phyloP scores from a whole-genome alignment of 2,329 filamentous ascomycete species.

The Penicillium corylophilum region DNA sequence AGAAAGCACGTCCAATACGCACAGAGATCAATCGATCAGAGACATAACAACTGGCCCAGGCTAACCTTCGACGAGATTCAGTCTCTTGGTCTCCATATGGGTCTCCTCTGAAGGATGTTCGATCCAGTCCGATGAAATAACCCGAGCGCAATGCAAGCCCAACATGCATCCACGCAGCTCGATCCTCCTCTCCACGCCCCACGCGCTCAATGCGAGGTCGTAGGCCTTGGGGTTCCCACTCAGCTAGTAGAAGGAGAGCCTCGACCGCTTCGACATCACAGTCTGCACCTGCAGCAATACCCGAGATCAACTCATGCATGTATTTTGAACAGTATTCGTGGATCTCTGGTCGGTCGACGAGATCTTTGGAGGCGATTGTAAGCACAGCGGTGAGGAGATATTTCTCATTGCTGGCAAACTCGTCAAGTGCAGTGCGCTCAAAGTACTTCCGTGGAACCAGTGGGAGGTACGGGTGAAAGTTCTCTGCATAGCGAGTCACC shows the following conservation, averaged over 20 bases:
- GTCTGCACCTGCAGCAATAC: constrained; percentile 64
- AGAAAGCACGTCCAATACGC: constrained; percentile 69
- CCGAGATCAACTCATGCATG: constrained; percentile 68
- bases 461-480: constrained; percentile 70
- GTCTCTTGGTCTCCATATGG: constrained; percentile 58
- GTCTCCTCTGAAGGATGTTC: constrained; percentile 64
- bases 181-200: constrained; percentile 70
- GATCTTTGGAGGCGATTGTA: constrained; percentile 69
- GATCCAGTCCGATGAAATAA: constrained; percentile 68
- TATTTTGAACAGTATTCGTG: constrained; percentile 67
- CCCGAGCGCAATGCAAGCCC: constrained; percentile 67
- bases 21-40: constrained; percentile 69
- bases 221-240: constrained; percentile 69
- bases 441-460: constrained; percentile 63
- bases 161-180: constrained; percentile 75
- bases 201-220: constrained; percentile 61
- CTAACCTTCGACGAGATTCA: constrained; percentile 63
- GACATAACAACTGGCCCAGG: constrained; percentile 69
- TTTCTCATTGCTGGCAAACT: constrained; percentile 61
- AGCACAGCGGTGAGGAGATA: constrained; percentile 69
- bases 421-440: constrained; percentile 52
- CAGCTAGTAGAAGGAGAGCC: constrained; percentile 66
- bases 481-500: constrained; percentile 59
- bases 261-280: constrained; percentile 70
- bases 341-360: constrained; percentile 62